Percentiles rank a stretch among this genome's conserved stretches.
Conservation (phyloP, 192 early-diverging fungal genomes). For the Coemansia sp. region DNA sequence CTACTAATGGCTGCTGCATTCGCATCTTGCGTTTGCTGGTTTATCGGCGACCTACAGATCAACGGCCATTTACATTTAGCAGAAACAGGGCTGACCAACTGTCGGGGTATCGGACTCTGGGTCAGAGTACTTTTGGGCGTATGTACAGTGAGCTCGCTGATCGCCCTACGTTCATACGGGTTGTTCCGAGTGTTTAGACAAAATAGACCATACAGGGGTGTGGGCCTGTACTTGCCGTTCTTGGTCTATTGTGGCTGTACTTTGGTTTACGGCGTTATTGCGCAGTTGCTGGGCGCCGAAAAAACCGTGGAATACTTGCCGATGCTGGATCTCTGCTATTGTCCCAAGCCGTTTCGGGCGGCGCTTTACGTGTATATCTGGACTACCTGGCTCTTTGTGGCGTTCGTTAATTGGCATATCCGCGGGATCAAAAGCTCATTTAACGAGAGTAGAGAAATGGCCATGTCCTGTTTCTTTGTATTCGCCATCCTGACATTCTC, state of each 20-base stretch:
- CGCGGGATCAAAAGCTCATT: constrained; percentile 56
- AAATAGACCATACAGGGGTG: constrained; percentile 30
- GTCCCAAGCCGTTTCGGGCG: constrained; percentile 30
- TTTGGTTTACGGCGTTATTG: constrained; percentile 33
- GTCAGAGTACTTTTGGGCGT: constrained; percentile 50
- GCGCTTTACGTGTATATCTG: constrained; percentile 40
- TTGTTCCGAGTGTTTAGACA: constrained; percentile 39
- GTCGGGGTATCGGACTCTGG: constrained; percentile 48
- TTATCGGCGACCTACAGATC: constrained; percentile 51
- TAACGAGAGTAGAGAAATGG: constrained; percentile 52
- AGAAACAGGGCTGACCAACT: constrained; percentile 23
- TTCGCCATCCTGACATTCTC: constrained; percentile 40
- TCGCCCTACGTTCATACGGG: constrained; percentile 46
- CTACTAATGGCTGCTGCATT: constrained; percentile 35
- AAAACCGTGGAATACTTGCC: constrained; percentile 39
- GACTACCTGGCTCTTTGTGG: constrained; percentile 44
- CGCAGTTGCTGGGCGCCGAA: constrained; percentile 23
- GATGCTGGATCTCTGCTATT: constrained; percentile 36
- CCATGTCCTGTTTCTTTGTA: constrained; percentile 34
- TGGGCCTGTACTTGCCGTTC: constrained; percentile 38
- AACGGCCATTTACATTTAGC: constrained; percentile 49
- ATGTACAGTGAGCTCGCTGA: constrained; percentile 43
- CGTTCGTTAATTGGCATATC: constrained; percentile 39
- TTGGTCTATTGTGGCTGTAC: constrained; percentile 31
- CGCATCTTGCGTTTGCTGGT: constrained; percentile 41